Evolutionary conservation across 2,329 filamentous ascomycete species (phyloP), one percentile per base, ranked within the genome.

Genomic region (Cadophora malorum): DNA sequence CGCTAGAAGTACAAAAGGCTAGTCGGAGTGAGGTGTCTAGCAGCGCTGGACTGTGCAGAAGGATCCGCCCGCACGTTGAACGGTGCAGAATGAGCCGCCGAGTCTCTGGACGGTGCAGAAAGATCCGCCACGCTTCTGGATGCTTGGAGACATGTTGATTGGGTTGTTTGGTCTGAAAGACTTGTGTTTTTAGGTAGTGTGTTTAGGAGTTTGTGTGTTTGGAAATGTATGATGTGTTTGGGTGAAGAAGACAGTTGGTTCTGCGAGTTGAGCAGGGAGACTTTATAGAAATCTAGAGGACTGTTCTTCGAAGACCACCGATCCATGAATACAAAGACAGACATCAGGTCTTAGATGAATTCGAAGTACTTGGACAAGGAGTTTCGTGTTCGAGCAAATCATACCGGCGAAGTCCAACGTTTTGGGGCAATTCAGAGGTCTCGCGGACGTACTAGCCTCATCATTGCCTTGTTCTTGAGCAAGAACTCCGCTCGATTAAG

Each of bases 101-200:
- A 38, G n/a, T n/a, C n/a, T n/a, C n/a, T 64, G 61, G 5, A 63
- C 49, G n/a, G 61, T 63, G 47, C 61, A 63, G 41, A 62, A 38
- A 12, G 33, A 23, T 38, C 61, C 61, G 47, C 61, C 61, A 16
- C 59, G 59, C 25, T 50, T 63, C n/a, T 23, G 21, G 47, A 38
- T 53, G 55, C 31, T 23, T 58, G 55, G 55, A 58, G 55, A 58
- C 55, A 58, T 63, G 1, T 19, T 64, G 49, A 33, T 64, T 55
- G 31, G 47, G n/a, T 55, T 21, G 19, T 8, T 38, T 38, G 31
- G 38, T 64, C 49, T 56, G 23, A 28, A 52, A 50, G 25, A 38
- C 28, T 41, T 19, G 35, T 56, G 45, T 33, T n/a, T 19, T 21
- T 28, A 6, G 31, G 14, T 35, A 56, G 33, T 64, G n/a, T 56